Evolutionary conservation across 305 asterid species (phyloP), one percentile per base, ranked within the genome.

Genomic region (Fraxinus dipetala): DNA sequence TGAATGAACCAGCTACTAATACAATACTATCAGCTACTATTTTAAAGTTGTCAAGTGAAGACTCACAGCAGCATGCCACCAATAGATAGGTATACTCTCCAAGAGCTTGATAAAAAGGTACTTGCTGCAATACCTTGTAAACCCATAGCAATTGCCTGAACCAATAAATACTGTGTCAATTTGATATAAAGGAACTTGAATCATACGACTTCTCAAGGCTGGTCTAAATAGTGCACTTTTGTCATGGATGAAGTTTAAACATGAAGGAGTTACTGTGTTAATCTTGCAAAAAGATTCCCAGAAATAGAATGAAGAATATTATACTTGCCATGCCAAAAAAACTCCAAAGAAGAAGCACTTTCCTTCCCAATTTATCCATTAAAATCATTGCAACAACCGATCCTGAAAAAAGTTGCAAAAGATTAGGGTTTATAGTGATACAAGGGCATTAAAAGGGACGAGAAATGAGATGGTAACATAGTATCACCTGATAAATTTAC

Each of bases 31-130:
- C 76, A 56, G 72, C 73, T 40, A 67, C 51, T 30, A 59, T 22
- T 76, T 75, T 78, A 35, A 13, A 83, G 82, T 6, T 79, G 38
- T 56, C 11, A 77, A 78, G 85, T 20, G 72, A 77, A 78, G 80
- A 93, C 98, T 93, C 88, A 95, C 99, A 93, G 85, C 77, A 95
- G 91, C 92, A 91, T 92, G 86, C 99, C 97, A 35, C 92, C 99
- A 83, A 92, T 91, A 72, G 98, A 93, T 16, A 92, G 88, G 81
- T 85, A 91, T 81, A 93, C 80, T 75, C 82, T 87, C 78, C 63
- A 83, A 72, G 87, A 85, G 80, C 85, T 84, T 76, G 92, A 83
- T 43, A 90, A 34, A 63, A 84, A 72, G 40, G 87, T 82, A 86
- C 88, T 86, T 26, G 94, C 97, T 30, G 94, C 98, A 75, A 86